These are phyloP conservation scores for Thelephora ganbajun DNA, from an alignment of 768 basidiomycete species.

Conservation along the genomic window DNA sequence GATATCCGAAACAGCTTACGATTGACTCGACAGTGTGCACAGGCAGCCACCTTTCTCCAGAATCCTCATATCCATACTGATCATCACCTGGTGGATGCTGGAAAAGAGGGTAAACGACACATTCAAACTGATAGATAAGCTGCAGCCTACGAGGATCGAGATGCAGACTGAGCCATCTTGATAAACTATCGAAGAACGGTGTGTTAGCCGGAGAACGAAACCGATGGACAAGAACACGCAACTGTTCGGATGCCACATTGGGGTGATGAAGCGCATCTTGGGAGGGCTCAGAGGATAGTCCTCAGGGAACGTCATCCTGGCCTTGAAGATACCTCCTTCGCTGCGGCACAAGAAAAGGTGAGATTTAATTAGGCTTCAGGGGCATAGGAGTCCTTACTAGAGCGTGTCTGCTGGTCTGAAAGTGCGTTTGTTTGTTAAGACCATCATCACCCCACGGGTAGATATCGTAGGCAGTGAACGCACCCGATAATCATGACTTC, in stretches of 20 bases:
- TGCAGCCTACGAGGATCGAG: slow-evolving; percentile 68
- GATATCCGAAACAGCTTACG: slow-evolving; percentile 28
- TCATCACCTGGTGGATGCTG: slow-evolving; percentile 97
- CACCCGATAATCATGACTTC: slow-evolving; percentile 91
- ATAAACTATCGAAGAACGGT: slow-evolving; percentile 50
- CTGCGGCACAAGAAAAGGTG: slow-evolving; percentile 26
- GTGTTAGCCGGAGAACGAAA: neutral
- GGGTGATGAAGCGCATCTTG: slow-evolving; percentile 91
- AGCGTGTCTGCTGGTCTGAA: slow-evolving; percentile 81
- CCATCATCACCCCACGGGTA: neutral
- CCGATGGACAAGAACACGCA: slow-evolving; percentile 14
- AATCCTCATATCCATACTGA: slow-evolving; percentile 94
- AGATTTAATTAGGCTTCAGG: neutral
- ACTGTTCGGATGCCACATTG: slow-evolving; percentile 99
- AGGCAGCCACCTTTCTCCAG: slow-evolving; percentile 94
- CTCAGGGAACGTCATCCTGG: slow-evolving; percentile 74
- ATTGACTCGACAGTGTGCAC: slow-evolving; percentile 97
- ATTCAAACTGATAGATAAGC: slow-evolving; percentile 1
- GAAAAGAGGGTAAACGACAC: slow-evolving; percentile 4
- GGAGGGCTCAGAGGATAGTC: slow-evolving; percentile 88
- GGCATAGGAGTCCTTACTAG: slow-evolving; percentile 43
- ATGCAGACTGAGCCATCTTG: slow-evolving; percentile 88
- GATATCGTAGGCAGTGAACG: slow-evolving; percentile 12
- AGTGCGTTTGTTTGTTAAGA: neutral
- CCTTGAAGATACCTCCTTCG: slow-evolving; percentile 95